Evolutionary conservation across 768 basidiomycete species (phyloP).

Genomic region (Termitomyces heimii): DNA sequence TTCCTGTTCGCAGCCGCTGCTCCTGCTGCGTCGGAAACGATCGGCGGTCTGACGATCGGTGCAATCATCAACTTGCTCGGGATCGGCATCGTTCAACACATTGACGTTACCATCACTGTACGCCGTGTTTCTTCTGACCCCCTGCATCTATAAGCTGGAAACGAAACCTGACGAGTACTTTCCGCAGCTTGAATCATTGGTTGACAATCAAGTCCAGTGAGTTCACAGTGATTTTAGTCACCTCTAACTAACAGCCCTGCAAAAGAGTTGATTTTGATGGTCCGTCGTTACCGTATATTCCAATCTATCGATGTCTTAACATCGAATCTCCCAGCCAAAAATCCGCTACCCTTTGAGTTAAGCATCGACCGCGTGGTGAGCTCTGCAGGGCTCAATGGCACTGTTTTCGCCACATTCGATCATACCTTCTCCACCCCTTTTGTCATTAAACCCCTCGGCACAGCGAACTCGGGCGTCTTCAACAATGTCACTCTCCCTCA

Average conservation of each 20-base stretch:
- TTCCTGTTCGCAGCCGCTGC: constrained; percentile 19
- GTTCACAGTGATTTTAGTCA: constrained; percentile 2
- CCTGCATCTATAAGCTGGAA: background rate
- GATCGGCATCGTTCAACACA: constrained; percentile 32
- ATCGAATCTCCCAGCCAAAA: constrained; percentile 23
- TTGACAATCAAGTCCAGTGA: constrained; percentile 29
- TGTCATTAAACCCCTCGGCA: constrained; percentile 41
- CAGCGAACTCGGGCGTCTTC: constrained; percentile 54
- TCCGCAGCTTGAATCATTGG: constrained; percentile 30
- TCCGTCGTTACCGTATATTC: constrained; percentile 6
- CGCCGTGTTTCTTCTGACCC: background rate
- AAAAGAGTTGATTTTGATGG: constrained; percentile 32
- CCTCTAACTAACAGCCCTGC: background rate
- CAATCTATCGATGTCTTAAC: background rate
- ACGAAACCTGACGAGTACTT: background rate
- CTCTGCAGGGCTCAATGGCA: constrained; percentile 44
- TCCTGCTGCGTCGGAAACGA: constrained; percentile 13
- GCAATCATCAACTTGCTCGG: constrained; percentile 33
- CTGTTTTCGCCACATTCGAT: constrained; percentile 52
- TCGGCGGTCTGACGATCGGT: constrained; percentile 23
- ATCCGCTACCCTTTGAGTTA: constrained; percentile 39
- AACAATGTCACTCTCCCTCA: constrained; percentile 49
- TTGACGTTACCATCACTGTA: constrained; percentile 35
- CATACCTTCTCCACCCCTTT: constrained; percentile 49
- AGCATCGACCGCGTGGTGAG: constrained; percentile 36